Conservation (phyloP, 78 protist species). For the Bigelowiella natans region DNA sequence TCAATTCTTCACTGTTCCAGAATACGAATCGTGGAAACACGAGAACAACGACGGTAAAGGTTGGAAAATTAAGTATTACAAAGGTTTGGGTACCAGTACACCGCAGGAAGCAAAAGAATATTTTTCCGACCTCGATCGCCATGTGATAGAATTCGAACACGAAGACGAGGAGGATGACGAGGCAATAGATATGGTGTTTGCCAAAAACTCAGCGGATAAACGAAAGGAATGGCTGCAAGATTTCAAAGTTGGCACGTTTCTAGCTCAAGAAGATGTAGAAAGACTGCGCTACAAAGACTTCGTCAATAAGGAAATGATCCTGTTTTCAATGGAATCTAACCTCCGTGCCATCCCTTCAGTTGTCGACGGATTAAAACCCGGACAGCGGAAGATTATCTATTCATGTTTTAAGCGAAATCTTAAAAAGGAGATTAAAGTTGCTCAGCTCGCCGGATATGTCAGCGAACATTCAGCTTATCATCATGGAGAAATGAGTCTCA, state of each 20-base stretch:
- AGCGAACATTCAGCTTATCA: slow-evolving; percentile 86
- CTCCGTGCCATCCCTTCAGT: slow-evolving; percentile 72
- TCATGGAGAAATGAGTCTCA: slow-evolving; percentile 84
- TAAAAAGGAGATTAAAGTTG: slow-evolving; percentile 84
- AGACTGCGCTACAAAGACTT: slow-evolving; percentile 26
- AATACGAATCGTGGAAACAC: slow-evolving; percentile 65
- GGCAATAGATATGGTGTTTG: slow-evolving; percentile 22
- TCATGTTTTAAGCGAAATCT: slow-evolving; percentile 91
- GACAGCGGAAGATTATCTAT: slow-evolving; percentile 88
- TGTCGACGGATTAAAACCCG: slow-evolving; percentile 94
- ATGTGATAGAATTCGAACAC: slow-evolving; percentile 53
- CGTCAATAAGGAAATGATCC: slow-evolving; percentile 72
- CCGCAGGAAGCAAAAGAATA: slow-evolving; percentile 85
- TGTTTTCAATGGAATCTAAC: slow-evolving; percentile 80
- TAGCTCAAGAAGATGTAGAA: slow-evolving; percentile 1
- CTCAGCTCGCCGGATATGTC: slow-evolving; percentile 94
- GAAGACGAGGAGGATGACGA: slow-evolving; percentile 47
- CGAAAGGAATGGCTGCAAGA: slow-evolving; percentile 83
- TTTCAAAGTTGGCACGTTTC: slow-evolving; percentile 37
- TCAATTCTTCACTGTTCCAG: slow-evolving; percentile 86
- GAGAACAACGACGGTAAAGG: slow-evolving; percentile 12
- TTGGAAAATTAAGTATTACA: slow-evolving; percentile 88
- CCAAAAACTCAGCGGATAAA: slow-evolving; percentile 64
- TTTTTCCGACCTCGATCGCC: slow-evolving; percentile 63
- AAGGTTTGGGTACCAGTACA: slow-evolving; percentile 92